A percentile compares a stretch with the other conserved stretches of the same genome.
These are phyloP conservation scores for Microbotryum silenes-acaulis DNA, from an alignment of 1,284 basidiomycete genomes.

Conservation along the genomic window DNA sequence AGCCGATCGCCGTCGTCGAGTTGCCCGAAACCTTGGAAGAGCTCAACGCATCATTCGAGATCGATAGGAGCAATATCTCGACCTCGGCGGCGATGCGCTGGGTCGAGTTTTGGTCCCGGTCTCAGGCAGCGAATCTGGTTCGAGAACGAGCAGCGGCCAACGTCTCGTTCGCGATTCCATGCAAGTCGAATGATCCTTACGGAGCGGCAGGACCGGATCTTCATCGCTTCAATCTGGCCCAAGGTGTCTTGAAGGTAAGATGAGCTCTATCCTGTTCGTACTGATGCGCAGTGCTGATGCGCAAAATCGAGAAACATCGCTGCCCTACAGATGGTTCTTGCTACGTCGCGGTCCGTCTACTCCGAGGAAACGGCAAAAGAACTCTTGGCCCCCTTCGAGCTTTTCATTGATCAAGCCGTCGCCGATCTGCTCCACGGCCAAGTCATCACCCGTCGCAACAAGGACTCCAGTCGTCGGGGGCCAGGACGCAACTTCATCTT, in stretches of 20 bases:
- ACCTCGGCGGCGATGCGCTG: slow-evolving; percentile 43
- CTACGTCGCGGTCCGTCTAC: slow-evolving; percentile 60
- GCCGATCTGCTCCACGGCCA: slow-evolving; percentile 37
- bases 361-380: slow-evolving; percentile 51
- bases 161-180: slow-evolving; percentile 51
- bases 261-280: too few relatives aligned
- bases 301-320: too few relatives aligned
- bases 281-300: too few relatives aligned
- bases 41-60: slow-evolving; percentile 48
- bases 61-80: slow-evolving; percentile 40
- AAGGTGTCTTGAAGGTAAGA: too few relatives aligned
- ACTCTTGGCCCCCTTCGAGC: slow-evolving; percentile 51
- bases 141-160: slow-evolving; percentile 59
- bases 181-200: slow-evolving; percentile 33
- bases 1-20: slow-evolving; percentile 48
- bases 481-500: slow-evolving; percentile 15
- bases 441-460: slow-evolving; percentile 20
- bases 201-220: too few relatives aligned
- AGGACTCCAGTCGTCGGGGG: slow-evolving; percentile 34
- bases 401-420: slow-evolving; percentile 50
- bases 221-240: too few relatives aligned
- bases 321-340: slow-evolving; percentile 58
- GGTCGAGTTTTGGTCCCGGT: slow-evolving; percentile 68
- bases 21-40: slow-evolving; percentile 50
- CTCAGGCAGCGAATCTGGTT: slow-evolving; percentile 57